These are phyloP conservation scores for Penicillium concentricum DNA, from an alignment of 2,329 filamentous ascomycete genomes.

Conservation along the genomic window DNA sequence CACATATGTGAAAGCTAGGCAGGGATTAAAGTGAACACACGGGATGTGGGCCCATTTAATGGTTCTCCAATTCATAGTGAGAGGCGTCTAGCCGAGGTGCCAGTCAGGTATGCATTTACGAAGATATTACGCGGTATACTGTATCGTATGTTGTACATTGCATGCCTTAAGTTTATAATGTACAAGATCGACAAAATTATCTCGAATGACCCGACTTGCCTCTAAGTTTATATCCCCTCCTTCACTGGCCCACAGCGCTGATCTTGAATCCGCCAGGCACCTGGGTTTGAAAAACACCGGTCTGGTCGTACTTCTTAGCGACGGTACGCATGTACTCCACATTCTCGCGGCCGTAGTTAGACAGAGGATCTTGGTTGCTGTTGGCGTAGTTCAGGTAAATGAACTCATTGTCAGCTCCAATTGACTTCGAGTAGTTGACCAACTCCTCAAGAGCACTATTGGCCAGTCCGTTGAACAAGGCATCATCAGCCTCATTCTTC, in stretches of 20 bases:
- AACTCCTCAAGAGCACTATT: conserved; percentile 29
- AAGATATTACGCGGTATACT: background rate
- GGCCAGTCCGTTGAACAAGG: conserved; percentile 29
- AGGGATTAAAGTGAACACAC: background rate
- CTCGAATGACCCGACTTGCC: background rate
- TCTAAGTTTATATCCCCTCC: background rate
- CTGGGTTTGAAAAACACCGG: conserved; percentile 28
- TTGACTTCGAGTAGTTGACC: conserved; percentile 27
- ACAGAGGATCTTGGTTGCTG: conserved; percentile 43
- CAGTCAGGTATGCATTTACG: no score
- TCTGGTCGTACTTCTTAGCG: conserved; percentile 26
- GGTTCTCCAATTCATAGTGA: no score
- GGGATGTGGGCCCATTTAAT: background rate
- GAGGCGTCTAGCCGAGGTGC: no score
- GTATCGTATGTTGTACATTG: background rate
- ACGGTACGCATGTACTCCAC: conserved; percentile 28
- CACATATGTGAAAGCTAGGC: background rate
- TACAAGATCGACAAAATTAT: background rate
- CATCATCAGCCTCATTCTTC: conserved; percentile 35
- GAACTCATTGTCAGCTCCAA: conserved; percentile 31
- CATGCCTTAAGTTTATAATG: background rate
- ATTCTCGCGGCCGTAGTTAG: conserved; percentile 43
- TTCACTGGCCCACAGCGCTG: background rate
- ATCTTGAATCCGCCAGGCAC: conserved; percentile 33
- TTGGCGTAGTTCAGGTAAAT: conserved; percentile 52